Evolutionary conservation across 2,329 filamentous ascomycete genomes (phyloP), one percentile per base, ranked within the genome.

Genomic region (Scleromitrula shiraiana): DNA sequence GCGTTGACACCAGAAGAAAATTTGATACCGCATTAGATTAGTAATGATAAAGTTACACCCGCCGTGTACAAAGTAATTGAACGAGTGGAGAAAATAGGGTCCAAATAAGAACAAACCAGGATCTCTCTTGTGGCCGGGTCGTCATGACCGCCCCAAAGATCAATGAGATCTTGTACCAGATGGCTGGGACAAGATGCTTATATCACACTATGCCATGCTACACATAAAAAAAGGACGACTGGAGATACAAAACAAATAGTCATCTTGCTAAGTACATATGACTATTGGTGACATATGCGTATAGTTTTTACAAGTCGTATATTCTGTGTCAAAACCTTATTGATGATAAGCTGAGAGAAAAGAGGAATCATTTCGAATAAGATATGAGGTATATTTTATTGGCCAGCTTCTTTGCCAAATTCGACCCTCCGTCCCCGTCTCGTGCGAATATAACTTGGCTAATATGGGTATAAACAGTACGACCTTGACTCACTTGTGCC

Each of bases 1-100:
- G 46, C 35, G 12, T 42, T 44, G 9, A 43, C 46, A n/a, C 27
- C 33, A 49, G 35, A n/a, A n/a, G n/a, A n/a, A n/a, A n/a, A n/a
- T n/a, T n/a, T n/a, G n/a, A n/a, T n/a, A n/a, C n/a, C n/a, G n/a
- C n/a, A n/a, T n/a, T n/a, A n/a, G n/a, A n/a, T n/a, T n/a, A n/a
- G n/a, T n/a, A n/a, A n/a, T n/a, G n/a, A n/a, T n/a, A n/a, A n/a
- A n/a, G n/a, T n/a, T n/a, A n/a, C n/a, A n/a, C n/a, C n/a, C n/a
- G n/a, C n/a, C n/a, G n/a, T n/a, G n/a, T n/a, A n/a, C 17, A 22
- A 8, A 20, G 19, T 22, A 37, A 33, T 15, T 7, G 10, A 7
- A 33, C n/a, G 22, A 14, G 29, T 20, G 20, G 41, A 26, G 32
- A 7, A n/a, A 20, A 37, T 14, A 33, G 14, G 8, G 30, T 33